Percentiles rank a stretch among this genome's conserved stretches.
Conservation (phyloP, 352 stramenopile species). For the Saprolegnia parasitica region DNA sequence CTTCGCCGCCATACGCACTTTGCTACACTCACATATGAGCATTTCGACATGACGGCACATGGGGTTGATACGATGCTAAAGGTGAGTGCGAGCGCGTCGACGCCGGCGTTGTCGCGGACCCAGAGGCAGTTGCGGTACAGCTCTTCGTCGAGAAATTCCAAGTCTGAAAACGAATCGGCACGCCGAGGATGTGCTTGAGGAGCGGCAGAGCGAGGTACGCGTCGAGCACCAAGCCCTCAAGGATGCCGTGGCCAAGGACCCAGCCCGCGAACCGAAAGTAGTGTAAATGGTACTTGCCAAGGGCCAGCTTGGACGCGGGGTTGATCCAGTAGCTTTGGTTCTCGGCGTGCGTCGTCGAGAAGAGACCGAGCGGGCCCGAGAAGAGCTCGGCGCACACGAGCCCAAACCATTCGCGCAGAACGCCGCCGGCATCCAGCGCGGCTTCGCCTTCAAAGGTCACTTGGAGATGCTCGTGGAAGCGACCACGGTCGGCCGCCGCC, state of each 20-base stretch:
- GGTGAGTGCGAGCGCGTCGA: slow-evolving; percentile 59
- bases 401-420: slow-evolving; percentile 79
- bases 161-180: slow-evolving; percentile 83
- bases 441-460: slow-evolving; percentile 69
- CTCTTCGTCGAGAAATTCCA: slow-evolving; percentile 80
- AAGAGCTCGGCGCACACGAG: slow-evolving; percentile 75
- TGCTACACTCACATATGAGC: slow-evolving; percentile 2
- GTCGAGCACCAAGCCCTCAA: slow-evolving; percentile 96
- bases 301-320: slow-evolving; percentile 33
- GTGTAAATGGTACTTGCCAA: slow-evolving; percentile 62
- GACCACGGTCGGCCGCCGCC: slow-evolving; percentile 35
- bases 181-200: slow-evolving; percentile 75
- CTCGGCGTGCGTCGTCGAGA: slow-evolving; percentile 65
- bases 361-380: slow-evolving; percentile 58
- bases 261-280: slow-evolving; percentile 95
- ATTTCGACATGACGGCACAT: neutral
- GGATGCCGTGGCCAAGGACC: slow-evolving; percentile 96
- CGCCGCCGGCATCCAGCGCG: slow-evolving; percentile 64
- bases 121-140: slow-evolving; percentile 66
- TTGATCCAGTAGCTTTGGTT: slow-evolving; percentile 85
- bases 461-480: slow-evolving; percentile 57
- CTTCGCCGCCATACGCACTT: slow-evolving; percentile 43
- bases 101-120: slow-evolving; percentile 66
- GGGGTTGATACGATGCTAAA: slow-evolving; percentile 55
- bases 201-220: slow-evolving; percentile 91